These are phyloP conservation scores for Pseudonitzschia multiseries DNA, from an alignment of 108 stramenopile genomes.

Conservation along the genomic window DNA sequence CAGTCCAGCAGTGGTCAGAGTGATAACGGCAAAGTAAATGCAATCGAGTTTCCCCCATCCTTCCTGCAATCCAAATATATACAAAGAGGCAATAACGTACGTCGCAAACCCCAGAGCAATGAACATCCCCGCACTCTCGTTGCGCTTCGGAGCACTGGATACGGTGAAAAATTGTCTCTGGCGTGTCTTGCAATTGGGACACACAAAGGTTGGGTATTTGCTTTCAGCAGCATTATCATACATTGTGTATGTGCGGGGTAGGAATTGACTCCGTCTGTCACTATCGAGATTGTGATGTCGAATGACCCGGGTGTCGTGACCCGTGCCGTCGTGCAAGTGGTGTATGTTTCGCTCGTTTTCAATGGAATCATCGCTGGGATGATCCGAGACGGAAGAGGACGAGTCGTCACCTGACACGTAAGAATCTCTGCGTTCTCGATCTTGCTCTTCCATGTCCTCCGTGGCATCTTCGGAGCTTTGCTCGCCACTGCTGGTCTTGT, in stretches of 20 bases:
- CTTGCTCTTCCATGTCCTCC: not conserved
- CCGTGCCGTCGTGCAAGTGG: slow-evolving; percentile 2
- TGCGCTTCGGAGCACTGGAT: slow-evolving; percentile 59
- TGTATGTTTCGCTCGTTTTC: slow-evolving; percentile 17
- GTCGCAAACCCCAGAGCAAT: slow-evolving; percentile 74
- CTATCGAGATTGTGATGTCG: slow-evolving; percentile 15
- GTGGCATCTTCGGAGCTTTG: not conserved
- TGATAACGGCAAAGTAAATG: slow-evolving; percentile 88
- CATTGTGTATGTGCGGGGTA: slow-evolving; percentile 18
- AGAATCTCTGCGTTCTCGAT: slow-evolving; percentile 11
- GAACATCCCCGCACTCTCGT: slow-evolving; percentile 69
- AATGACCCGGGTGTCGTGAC: slow-evolving; percentile 1
- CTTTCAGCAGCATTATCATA: slow-evolving; percentile 30
- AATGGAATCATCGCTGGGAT: slow-evolving; percentile 12
- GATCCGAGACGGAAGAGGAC: slow-evolving; percentile 10
- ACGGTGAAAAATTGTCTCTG: slow-evolving; percentile 83
- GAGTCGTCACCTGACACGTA: not conserved
- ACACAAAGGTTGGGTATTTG: slow-evolving; percentile 66
- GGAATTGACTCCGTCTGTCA: slow-evolving; percentile 23
- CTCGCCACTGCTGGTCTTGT: not conserved
- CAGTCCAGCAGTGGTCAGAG: slow-evolving; percentile 76
- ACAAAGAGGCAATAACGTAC: slow-evolving; percentile 74
- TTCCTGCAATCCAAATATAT: slow-evolving; percentile 83
- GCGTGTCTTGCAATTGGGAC: slow-evolving; percentile 77
- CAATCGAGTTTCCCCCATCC: slow-evolving; percentile 87